phyloP scores from a whole-genome alignment of 179 eudicot genomes.

The Actinidia arguta region DNA sequence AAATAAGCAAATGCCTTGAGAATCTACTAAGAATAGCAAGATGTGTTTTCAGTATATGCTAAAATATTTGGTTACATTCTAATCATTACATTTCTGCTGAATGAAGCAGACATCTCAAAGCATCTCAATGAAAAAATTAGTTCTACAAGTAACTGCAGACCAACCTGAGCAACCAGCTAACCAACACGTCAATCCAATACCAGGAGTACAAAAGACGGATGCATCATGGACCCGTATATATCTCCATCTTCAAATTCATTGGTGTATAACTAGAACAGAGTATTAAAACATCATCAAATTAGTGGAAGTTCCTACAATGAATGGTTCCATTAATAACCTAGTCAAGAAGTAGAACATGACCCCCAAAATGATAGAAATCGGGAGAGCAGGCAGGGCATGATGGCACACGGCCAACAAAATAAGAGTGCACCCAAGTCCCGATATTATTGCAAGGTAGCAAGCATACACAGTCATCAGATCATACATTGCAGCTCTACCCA shows the following conservation, averaged over 20 bases:
- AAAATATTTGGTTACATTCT: neutral
- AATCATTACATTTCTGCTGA: neutral
- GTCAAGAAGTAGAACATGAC: conserved; percentile 89
- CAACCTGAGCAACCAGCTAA: conserved; percentile 19
- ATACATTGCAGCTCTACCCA: conserved; percentile 99
- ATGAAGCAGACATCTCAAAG: neutral
- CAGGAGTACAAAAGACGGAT: neutral
- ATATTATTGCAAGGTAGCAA: conserved; percentile 94
- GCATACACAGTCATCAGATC: conserved; percentile 98
- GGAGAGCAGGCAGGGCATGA: conserved; percentile 91
- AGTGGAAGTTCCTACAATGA: conserved; percentile 80
- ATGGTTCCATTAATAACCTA: conserved; percentile 91
- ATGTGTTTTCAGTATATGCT: neutral
- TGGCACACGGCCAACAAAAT: conserved; percentile 82
- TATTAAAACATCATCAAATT: conserved; percentile 87
- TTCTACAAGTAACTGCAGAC: neutral
- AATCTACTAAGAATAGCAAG: too few species aligned
- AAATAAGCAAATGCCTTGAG: neutral
- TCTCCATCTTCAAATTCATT: neutral
- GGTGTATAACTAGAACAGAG: neutral
- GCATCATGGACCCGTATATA: neutral
- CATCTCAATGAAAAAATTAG: neutral
- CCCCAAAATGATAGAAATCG: conserved; percentile 86
- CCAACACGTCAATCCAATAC: neutral
- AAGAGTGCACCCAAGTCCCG: conserved; percentile 90